Evolutionary conservation across 108 stramenopile species (phyloP).

Genomic region (Nannochloropsis gaditana): DNA sequence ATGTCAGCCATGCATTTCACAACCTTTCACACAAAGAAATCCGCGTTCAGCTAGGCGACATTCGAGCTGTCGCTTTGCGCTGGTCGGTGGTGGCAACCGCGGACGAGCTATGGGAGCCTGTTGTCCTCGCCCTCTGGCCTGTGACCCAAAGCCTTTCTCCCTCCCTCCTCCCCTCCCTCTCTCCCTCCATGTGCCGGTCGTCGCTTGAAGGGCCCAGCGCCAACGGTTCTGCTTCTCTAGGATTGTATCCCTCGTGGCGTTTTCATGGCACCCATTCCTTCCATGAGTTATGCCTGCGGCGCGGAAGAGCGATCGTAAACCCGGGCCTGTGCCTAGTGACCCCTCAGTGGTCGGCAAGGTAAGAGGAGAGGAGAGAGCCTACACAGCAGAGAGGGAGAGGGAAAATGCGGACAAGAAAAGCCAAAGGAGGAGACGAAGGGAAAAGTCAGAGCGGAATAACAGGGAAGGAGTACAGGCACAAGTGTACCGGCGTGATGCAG

Average conservation of each 20-base stretch:
- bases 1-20: no score
- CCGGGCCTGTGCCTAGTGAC: not conserved
- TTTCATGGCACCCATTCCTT: not conserved
- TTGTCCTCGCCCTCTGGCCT: not conserved
- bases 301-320: not conserved
- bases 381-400: no score
- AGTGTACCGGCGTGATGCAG: no score
- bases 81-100: not conserved
- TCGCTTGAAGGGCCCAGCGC: not conserved
- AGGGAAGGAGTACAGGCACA: no score
- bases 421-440: no score
- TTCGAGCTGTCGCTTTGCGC: not conserved
- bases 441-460: no score
- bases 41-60: not conserved
- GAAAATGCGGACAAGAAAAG: no score
- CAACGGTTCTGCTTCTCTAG: no score
- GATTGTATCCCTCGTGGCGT: no score
- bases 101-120: not conserved
- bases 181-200: not conserved
- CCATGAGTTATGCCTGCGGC: not conserved
- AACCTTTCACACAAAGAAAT: not conserved
- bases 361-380: not conserved
- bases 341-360: not conserved
- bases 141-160: not conserved
- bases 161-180: not conserved